A percentile compares a stretch with the other conserved stretches of the same genome.
These are phyloP conservation scores for Pythium pyrilobum DNA, from an alignment of 352 stramenopile species.

Conservation along the genomic window DNA sequence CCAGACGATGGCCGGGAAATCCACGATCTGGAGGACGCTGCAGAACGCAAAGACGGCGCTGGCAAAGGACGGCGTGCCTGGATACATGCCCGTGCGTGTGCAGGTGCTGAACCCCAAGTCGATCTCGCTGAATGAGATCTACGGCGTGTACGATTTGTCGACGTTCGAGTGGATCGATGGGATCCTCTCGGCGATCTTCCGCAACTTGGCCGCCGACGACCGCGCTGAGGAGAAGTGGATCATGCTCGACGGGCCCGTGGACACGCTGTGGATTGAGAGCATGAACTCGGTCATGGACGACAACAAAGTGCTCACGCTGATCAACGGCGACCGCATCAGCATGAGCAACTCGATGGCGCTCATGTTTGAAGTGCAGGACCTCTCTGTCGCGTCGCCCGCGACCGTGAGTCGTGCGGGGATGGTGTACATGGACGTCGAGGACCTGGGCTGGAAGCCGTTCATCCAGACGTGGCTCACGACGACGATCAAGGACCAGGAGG, in stretches of 20 bases:
- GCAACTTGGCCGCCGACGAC: constrained; percentile 65
- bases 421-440: constrained; percentile 91
- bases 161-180: constrained; percentile 88
- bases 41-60: constrained; percentile 69
- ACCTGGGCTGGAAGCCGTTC: constrained; percentile 76
- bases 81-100: constrained; percentile 81
- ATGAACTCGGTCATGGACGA: constrained; percentile 90
- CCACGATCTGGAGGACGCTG: constrained; percentile 82
- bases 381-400: constrained; percentile 90
- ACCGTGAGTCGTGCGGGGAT: constrained; percentile 92
- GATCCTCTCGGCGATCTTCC: constrained; percentile 79
- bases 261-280: constrained; percentile 88
- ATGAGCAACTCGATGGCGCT: constrained; percentile 87
- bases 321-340: constrained; percentile 84
- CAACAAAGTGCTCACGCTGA: constrained; percentile 84
- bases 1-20: constrained; percentile 88
- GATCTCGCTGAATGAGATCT: constrained; percentile 88
- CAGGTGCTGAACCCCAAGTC: constrained; percentile 88
- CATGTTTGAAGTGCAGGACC: constrained; percentile 94
- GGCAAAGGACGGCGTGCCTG: constrained; percentile 59
- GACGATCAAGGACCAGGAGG: constrained; percentile 53
- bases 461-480: constrained; percentile 71
- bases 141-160: constrained; percentile 85
- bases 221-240: constrained; percentile 86
- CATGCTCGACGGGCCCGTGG: constrained; percentile 82